Evolutionary conservation across 352 stramenopile genomes (phyloP), one percentile per base, ranked within the genome.

Genomic region (Pythium oligandrum): DNA sequence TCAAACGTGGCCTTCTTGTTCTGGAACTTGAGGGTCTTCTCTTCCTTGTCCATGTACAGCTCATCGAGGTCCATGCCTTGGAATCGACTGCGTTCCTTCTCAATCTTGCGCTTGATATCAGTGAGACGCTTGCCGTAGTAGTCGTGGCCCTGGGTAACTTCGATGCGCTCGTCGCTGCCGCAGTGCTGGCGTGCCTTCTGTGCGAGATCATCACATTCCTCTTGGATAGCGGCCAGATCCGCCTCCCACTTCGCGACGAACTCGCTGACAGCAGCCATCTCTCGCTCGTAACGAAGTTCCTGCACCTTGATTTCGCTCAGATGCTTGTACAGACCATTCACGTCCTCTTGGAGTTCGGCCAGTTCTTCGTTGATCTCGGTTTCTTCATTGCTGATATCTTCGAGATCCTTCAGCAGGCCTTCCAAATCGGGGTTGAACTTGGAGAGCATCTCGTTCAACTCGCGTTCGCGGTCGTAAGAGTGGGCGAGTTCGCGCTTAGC

Each of bases 61-160:
- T 94, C 81, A 30, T 70, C 66, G 31, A 94, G 58, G 44, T 94
- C 79, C 83, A 94, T 94, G 33, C 83, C 78, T 61, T 89, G 70
- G 60, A 92, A 94, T 4, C 79, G 71, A 40, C 63, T 73, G 11
- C 82, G 82, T 56, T 94, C 83, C 37, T 73, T 68, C 39, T 89
- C 76, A 44, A 92, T 89, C 48, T 89, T 79, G 44, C 62, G 73
- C 58, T 87, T 83, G 51, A 94, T 85, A 38, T 92, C 75, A 4
- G 83, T 86, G 43, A 94, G 58, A 2, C 78, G 74, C 49, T 88
- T 88, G 35, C 80, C 81, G 51, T 94, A 94, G 57, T 86, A 89
- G 40, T 88, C 79, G 40, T 86, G 83, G 30, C 69, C 70, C 39
- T 90, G 57, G 9, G 61, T 72, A 8, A 89, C 78, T 40, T 68